phyloP scores from a whole-genome alignment of 441 rosid species.

The Gossypium davidsonii region DNA sequence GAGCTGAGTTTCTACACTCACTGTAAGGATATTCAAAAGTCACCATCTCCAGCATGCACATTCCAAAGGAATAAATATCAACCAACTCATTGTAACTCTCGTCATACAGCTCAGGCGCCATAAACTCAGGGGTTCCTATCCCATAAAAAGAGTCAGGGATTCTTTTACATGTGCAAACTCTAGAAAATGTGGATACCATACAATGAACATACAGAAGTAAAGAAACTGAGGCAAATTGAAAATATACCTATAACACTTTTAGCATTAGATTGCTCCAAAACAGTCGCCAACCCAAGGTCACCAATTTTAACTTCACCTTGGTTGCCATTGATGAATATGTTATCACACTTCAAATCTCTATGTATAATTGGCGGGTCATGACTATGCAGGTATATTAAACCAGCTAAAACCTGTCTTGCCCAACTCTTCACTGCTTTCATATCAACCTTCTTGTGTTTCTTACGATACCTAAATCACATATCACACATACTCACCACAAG shows the following conservation, averaged over 20 bases:
- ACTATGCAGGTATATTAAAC: conserved; percentile 53
- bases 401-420: conserved; percentile 65
- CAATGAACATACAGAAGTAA: not conserved
- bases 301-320: conserved; percentile 75
- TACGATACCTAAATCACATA: conserved; percentile 51
- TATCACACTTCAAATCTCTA: conserved; percentile 71
- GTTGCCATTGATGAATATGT: conserved; percentile 64
- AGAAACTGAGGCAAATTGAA: not conserved
- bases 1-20: conserved; percentile 67
- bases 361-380: conserved; percentile 70
- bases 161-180: conserved; percentile 26
- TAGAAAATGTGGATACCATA: not conserved
- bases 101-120: conserved; percentile 75
- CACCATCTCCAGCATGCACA: conserved; percentile 70
- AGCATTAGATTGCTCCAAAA: conserved; percentile 67
- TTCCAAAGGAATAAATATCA: conserved; percentile 62
- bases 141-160: conserved; percentile 24
- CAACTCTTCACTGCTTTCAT: conserved; percentile 65
- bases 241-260: conserved; percentile 60
- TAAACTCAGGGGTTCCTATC: conserved; percentile 62
- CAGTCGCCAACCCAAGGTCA: conserved; percentile 70
- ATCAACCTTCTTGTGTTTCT: conserved; percentile 62
- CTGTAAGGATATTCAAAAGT: conserved; percentile 64
- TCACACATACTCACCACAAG: conserved; percentile 19
- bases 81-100: conserved; percentile 66